These are phyloP conservation scores for Penicillium paneum DNA, from an alignment of 2,329 filamentous ascomycete genomes.

Conservation along the genomic window DNA sequence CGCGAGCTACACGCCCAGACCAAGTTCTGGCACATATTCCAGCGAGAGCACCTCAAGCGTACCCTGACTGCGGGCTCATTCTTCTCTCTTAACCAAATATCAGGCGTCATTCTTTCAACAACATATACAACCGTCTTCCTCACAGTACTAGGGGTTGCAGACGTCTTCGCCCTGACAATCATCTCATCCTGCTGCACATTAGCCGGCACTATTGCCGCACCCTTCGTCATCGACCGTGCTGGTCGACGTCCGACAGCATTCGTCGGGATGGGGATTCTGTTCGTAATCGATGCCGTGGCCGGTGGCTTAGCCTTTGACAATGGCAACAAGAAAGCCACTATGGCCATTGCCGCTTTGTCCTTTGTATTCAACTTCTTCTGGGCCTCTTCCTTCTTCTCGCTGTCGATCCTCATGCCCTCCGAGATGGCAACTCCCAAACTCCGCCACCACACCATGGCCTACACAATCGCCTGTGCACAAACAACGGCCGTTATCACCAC, in stretches of 20 bases:
- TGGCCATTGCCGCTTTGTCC: slow-evolving; percentile 32
- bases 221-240: slow-evolving; percentile 34
- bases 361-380: slow-evolving; percentile 42
- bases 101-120: slow-evolving; percentile 37
- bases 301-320: slow-evolving; percentile 34
- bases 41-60: slow-evolving; percentile 33
- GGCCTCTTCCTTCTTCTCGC: slow-evolving; percentile 37
- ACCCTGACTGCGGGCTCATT: slow-evolving; percentile 38
- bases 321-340: slow-evolving; percentile 20
- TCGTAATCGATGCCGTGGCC: slow-evolving; percentile 34
- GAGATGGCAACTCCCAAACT: slow-evolving; percentile 39
- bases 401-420: slow-evolving; percentile 35
- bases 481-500: slow-evolving; percentile 42
- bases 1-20: slow-evolving; percentile 24
- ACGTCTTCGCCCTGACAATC: slow-evolving; percentile 37
- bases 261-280: slow-evolving; percentile 33
- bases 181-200: slow-evolving; percentile 37
- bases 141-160: slow-evolving; percentile 31
- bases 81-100: slow-evolving; percentile 37
- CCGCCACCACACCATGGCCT: slow-evolving; percentile 40
- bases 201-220: slow-evolving; percentile 36
- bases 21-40: slow-evolving; percentile 38
- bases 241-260: slow-evolving; percentile 38
- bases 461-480: slow-evolving; percentile 35
- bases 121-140: slow-evolving; percentile 41